A percentile compares a stretch with the other conserved stretches of the same genome.
Evolutionary conservation across 257 asterid genomes (phyloP).

Genomic region (Petunia secreta): DNA sequence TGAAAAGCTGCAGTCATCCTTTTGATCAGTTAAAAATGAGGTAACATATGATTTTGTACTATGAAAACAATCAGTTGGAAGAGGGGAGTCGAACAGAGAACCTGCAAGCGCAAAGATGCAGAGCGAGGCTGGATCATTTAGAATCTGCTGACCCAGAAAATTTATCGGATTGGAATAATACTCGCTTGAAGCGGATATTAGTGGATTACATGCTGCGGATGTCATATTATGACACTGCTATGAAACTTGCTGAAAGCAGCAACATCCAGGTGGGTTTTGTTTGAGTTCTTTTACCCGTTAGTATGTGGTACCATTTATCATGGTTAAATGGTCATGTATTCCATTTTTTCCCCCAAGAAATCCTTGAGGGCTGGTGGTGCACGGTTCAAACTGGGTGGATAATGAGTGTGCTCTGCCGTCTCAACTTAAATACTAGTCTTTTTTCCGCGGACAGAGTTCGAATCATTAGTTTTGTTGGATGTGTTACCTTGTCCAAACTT

Average conservation of each 20-base stretch:
- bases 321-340: constrained; percentile 13
- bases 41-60: background rate
- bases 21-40: background rate
- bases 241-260: constrained; percentile 83
- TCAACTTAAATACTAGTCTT: too few species aligned
- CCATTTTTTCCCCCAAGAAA: background rate
- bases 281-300: background rate
- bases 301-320: background rate
- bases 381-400: too few species aligned
- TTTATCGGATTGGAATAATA: constrained; percentile 65
- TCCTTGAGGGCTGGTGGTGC: too few species aligned
- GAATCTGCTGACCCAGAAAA: constrained; percentile 81
- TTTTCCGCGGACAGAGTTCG: too few species aligned
- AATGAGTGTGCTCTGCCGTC: too few species aligned
- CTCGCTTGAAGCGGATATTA: constrained; percentile 81
- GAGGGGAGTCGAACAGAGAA: constrained; percentile 80
- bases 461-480: too few species aligned
- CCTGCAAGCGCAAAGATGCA: constrained; percentile 93
- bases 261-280: constrained; percentile 66
- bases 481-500: background rate
- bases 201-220: constrained; percentile 96
- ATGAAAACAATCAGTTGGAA: constrained; percentile 67
- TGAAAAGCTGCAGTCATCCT: background rate
- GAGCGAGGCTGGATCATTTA: constrained; percentile 81
- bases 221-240: constrained; percentile 92